phyloP scores from a whole-genome alignment of 371 early-diverging fungal species.

The Dichotomocladium elegans region DNA sequence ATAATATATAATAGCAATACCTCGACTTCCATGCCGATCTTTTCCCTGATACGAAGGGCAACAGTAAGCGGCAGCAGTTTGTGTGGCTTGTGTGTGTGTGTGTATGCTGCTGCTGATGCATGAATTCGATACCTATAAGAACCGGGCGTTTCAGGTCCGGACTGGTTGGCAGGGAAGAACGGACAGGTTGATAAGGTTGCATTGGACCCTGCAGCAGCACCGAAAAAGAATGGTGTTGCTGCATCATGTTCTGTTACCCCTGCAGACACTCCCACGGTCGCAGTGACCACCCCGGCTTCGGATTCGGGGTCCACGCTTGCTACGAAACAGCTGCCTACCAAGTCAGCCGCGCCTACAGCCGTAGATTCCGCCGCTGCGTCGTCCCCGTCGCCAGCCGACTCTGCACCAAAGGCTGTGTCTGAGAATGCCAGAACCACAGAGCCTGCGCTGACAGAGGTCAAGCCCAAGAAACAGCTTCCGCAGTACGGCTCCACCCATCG shows the following conservation, averaged over 20 bases:
- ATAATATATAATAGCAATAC: slow-evolving; percentile 42
- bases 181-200: slow-evolving; percentile 46
- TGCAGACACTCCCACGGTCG: background rate
- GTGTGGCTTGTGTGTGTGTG: background rate
- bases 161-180: slow-evolving; percentile 61
- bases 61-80: slow-evolving; percentile 11
- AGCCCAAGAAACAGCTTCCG: slow-evolving; percentile 13
- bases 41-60: slow-evolving; percentile 71
- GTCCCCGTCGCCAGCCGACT: background rate
- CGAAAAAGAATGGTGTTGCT: too few species aligned
- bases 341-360: background rate
- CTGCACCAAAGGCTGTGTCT: background rate
- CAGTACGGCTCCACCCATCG: slow-evolving; percentile 28
- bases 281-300: background rate
- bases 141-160: slow-evolving; percentile 46
- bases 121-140: slow-evolving; percentile 8
- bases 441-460: background rate
- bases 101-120: background rate
- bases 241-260: too few species aligned
- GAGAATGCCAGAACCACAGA: background rate
- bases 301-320: background rate
- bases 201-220: slow-evolving; percentile 51
- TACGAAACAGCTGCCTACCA: background rate
- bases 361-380: background rate
- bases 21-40: slow-evolving; percentile 77